Percentiles rank a stretch among this genome's conserved stretches.
phyloP scores from a whole-genome alignment of 2,329 filamentous ascomycete species.

The Neofusicoccum kwambonambiense region DNA sequence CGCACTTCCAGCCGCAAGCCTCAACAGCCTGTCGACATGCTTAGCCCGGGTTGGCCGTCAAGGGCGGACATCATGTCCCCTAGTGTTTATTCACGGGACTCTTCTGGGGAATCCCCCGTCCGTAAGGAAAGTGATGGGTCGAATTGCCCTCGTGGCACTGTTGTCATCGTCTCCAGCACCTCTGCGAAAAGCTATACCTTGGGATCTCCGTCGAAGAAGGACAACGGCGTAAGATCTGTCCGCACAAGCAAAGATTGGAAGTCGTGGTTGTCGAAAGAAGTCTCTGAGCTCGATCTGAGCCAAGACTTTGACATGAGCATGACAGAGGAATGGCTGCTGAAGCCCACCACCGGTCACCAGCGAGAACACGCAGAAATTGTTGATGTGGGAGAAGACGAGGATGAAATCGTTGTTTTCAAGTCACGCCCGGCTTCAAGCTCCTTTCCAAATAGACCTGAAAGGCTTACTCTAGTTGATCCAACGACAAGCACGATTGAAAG shows the following conservation, averaged over 20 bases:
- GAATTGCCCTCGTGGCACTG: conserved; percentile 29
- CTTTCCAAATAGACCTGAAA: conserved; percentile 16
- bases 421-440: conserved; percentile 18
- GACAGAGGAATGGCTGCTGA: conserved; percentile 24
- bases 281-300: conserved; percentile 36
- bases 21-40: neutral
- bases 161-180: conserved; percentile 44
- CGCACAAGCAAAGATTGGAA: conserved; percentile 47
- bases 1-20: conserved; percentile 12
- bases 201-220: conserved; percentile 26
- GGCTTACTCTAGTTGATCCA: conserved; percentile 1
- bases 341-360: conserved; percentile 20
- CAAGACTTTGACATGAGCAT: conserved; percentile 32
- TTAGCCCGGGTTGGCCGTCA: conserved; percentile 3
- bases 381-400: conserved; percentile 26
- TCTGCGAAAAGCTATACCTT: conserved; percentile 45
- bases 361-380: conserved; percentile 29
- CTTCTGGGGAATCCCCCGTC: conserved; percentile 38
- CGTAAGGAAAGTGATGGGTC: conserved; percentile 34
- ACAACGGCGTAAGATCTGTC: conserved; percentile 21
- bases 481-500: neutral
- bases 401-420: conserved; percentile 20
- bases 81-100: conserved; percentile 48
- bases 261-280: conserved; percentile 47
- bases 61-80: conserved; percentile 37